A percentile compares a stretch with the other conserved stretches of the same genome.
Conservation (phyloP, 257 asterid genomes). For the Orobanche coerulescens region DNA sequence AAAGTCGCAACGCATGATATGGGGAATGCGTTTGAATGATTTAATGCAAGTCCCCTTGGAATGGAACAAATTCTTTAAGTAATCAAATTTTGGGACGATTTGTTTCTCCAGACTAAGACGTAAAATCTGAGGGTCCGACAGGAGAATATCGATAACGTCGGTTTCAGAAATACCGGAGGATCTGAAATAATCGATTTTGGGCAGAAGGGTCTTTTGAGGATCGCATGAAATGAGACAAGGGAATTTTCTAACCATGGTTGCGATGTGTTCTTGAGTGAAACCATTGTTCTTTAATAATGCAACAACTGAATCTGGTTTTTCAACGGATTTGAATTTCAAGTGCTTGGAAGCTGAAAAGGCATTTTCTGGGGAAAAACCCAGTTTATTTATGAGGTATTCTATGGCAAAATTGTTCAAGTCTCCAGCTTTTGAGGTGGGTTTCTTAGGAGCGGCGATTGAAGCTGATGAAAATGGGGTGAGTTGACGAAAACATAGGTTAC, state of each 20-base stretch:
- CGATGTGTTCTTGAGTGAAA: slow-evolving; percentile 18
- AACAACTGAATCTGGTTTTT: slow-evolving; percentile 22
- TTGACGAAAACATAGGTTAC: neutral
- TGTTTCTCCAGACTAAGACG: slow-evolving; percentile 10
- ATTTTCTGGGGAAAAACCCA: slow-evolving; percentile 22
- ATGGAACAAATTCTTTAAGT: slow-evolving; percentile 3
- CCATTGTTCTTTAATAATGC: slow-evolving; percentile 23
- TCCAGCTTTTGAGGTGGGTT: neutral
- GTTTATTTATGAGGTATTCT: slow-evolving; percentile 19
- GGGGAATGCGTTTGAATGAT: neutral
- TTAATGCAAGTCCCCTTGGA: neutral
- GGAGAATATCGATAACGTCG: slow-evolving; percentile 5
- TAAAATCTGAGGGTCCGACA: slow-evolving; percentile 7
- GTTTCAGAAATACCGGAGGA: slow-evolving; percentile 24
- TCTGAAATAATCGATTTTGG: slow-evolving; percentile 27
- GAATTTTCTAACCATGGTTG: neutral
- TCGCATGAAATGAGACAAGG: slow-evolving; percentile 7
- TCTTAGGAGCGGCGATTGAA: neutral
- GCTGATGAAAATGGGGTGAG: slow-evolving; percentile 4
- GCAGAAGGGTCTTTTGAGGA: slow-evolving; percentile 24
- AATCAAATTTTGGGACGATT: slow-evolving; percentile 20
- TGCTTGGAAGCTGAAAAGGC: slow-evolving; percentile 24
- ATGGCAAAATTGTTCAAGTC: slow-evolving; percentile 7
- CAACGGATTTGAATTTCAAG: slow-evolving; percentile 16
- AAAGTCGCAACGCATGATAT: neutral